phyloP scores from a whole-genome alignment of 169 alveolate species.

The Condylostoma magnum region DNA sequence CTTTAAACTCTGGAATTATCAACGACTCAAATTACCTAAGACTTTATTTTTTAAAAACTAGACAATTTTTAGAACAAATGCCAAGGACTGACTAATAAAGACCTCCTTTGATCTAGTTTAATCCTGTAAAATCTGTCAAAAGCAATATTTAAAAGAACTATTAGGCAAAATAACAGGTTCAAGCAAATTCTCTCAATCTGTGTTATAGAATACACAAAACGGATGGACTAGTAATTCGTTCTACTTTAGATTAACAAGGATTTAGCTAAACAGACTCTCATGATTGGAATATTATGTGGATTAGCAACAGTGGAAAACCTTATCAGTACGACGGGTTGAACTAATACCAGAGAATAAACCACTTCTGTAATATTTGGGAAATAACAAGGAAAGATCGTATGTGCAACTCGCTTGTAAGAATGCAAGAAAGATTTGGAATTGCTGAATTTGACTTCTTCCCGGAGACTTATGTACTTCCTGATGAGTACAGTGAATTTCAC shows the following conservation, averaged over 20 bases:
- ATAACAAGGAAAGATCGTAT: constrained; percentile 64
- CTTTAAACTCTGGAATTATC: too few relatives aligned
- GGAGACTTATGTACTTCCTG: constrained; percentile 69
- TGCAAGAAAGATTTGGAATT: constrained; percentile 60
- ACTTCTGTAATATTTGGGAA: constrained; percentile 47
- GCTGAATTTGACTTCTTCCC: constrained; percentile 56
- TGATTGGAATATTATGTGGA: constrained; percentile 30
- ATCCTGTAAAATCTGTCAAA: too few relatives aligned
- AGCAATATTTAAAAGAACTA: too few relatives aligned
- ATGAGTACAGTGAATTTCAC: constrained; percentile 43
- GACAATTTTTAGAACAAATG: too few relatives aligned
- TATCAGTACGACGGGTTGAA: constrained; percentile 25
- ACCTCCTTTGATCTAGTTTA: too few relatives aligned
- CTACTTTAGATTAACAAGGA: constrained; percentile 3
- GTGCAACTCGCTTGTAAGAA: constrained; percentile 40
- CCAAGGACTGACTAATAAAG: too few relatives aligned
- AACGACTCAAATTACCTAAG: too few relatives aligned
- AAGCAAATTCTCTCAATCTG: neutral
- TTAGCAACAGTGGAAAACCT: neutral
- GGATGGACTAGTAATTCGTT: constrained; percentile 13
- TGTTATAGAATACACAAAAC: constrained; percentile 19
- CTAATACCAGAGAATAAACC: constrained; percentile 45
- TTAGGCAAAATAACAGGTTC: too few relatives aligned
- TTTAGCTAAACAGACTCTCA: constrained; percentile 26
- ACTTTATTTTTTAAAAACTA: too few relatives aligned